phyloP scores from a whole-genome alignment of 805 yeast genomes.

The Candida maesae region DNA sequence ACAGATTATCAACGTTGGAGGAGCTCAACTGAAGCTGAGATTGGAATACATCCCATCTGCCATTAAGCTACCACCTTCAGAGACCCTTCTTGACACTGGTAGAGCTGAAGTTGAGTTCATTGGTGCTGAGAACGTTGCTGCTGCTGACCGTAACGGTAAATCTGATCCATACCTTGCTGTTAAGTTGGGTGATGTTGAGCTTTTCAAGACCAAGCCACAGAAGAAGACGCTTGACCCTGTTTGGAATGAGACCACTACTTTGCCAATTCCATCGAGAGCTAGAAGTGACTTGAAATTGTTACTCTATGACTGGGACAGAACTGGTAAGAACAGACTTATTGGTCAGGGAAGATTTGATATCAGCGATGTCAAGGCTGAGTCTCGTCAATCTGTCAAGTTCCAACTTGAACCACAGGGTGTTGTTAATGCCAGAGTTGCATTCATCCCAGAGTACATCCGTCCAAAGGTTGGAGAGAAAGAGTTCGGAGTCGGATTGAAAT shows the following conservation, averaged over 20 bases:
- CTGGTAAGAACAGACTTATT: constrained; percentile 61
- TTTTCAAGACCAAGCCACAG: constrained; percentile 55
- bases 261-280: constrained; percentile 63
- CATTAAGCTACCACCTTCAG: constrained; percentile 49
- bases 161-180: constrained; percentile 67
- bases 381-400: constrained; percentile 43
- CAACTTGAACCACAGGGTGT: constrained; percentile 63
- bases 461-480: constrained; percentile 49
- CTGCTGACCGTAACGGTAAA: constrained; percentile 71
- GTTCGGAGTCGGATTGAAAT: constrained; percentile 38
- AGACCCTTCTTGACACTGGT: constrained; percentile 69
- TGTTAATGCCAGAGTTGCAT: constrained; percentile 49
- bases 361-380: constrained; percentile 42
- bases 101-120: constrained; percentile 50
- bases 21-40: constrained; percentile 41
- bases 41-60: constrained; percentile 61
- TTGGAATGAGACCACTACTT: constrained; percentile 65
- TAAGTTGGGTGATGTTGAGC: constrained; percentile 48
- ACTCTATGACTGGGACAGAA: constrained; percentile 74
- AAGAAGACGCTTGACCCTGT: constrained; percentile 68
- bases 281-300: constrained; percentile 45
- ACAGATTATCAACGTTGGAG: constrained; percentile 39
- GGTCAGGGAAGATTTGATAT: constrained; percentile 53
- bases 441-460: constrained; percentile 62
- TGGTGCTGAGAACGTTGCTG: constrained; percentile 47